Conservation (phyloP, 345 rosid species). For the Moricandia arvensis region DNA sequence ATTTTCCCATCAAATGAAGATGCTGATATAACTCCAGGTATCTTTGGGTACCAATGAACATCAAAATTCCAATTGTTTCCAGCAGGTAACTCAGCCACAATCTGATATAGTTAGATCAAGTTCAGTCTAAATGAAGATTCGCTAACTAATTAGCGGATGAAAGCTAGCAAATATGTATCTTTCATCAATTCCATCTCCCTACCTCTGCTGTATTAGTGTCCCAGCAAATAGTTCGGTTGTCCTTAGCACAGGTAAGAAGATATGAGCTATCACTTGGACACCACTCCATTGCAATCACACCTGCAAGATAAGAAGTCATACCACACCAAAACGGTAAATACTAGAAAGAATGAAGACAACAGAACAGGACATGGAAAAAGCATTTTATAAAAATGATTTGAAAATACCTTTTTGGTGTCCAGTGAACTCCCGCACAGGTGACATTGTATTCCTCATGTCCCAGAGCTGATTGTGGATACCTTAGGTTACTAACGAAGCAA, state of each 20-base stretch:
- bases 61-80: slow-evolving; percentile 98
- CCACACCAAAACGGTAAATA: slow-evolving; percentile 12
- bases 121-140: slow-evolving; percentile 20
- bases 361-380: too few relatives aligned
- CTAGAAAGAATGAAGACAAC: slow-evolving; percentile 17
- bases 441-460: slow-evolving; percentile 94
- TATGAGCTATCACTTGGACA: slow-evolving; percentile 92
- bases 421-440: slow-evolving; percentile 82
- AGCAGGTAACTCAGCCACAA: slow-evolving; percentile 86
- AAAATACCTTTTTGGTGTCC: slow-evolving; percentile 93
- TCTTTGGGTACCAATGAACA: slow-evolving; percentile 94
- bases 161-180: slow-evolving; percentile 13
- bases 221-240: slow-evolving; percentile 98
- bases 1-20: slow-evolving; percentile 97
- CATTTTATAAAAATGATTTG: not conserved
- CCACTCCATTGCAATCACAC: slow-evolving; percentile 99
- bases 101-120: slow-evolving; percentile 43
- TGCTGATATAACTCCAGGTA: slow-evolving; percentile 95
- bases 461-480: slow-evolving; percentile 71
- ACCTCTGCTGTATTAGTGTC: slow-evolving; percentile 91
- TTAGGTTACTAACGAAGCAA: slow-evolving; percentile 15
- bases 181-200: slow-evolving; percentile 20
- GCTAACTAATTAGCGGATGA: not conserved
- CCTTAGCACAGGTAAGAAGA: slow-evolving; percentile 97
- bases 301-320: slow-evolving; percentile 44